Evolutionary conservation across 805 yeast species (phyloP).

Genomic region (Yarrowia sp.): DNA sequence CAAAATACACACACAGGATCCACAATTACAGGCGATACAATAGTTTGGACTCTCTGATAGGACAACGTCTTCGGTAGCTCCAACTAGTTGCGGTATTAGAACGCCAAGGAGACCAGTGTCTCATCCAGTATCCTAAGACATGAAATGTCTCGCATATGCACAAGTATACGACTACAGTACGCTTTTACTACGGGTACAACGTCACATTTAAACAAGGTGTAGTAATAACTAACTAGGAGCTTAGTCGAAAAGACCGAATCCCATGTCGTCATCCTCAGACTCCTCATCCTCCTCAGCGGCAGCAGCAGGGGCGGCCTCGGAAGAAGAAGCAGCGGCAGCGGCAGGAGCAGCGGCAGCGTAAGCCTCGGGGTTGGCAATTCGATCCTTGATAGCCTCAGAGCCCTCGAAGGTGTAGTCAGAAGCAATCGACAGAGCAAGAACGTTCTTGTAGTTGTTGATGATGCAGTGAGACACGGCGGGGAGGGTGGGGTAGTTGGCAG

Average conservation of each 20-base stretch:
- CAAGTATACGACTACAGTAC: no score
- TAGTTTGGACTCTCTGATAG: no score
- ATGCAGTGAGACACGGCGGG: conserved; percentile 99
- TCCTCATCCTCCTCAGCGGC: conserved; percentile 71
- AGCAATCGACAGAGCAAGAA: conserved; percentile 96
- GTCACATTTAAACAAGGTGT: no score
- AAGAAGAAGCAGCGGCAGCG: conserved; percentile 74
- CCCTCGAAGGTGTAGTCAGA: conserved; percentile 99
- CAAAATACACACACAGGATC: no score
- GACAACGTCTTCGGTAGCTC: no score
- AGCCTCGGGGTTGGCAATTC: conserved; percentile 99
- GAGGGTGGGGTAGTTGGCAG: conserved; percentile 98
- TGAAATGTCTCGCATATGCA: no score
- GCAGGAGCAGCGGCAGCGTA: conserved; percentile 99
- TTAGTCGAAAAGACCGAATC: conserved; percentile 98
- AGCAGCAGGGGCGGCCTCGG: conserved; percentile 64
- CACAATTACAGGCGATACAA: no score
- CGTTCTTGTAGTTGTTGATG: conserved; percentile 98
- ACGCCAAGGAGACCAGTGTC: no score
- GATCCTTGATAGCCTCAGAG: conserved; percentile 98
- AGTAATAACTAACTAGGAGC: conserved; percentile 29
- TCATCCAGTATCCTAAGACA: no score
- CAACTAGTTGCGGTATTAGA: no score
- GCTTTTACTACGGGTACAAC: no score
- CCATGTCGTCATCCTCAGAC: conserved; percentile 69